Conservation (phyloP, 2,329 filamentous ascomycete species). For the Fusarium miscanthi region DNA sequence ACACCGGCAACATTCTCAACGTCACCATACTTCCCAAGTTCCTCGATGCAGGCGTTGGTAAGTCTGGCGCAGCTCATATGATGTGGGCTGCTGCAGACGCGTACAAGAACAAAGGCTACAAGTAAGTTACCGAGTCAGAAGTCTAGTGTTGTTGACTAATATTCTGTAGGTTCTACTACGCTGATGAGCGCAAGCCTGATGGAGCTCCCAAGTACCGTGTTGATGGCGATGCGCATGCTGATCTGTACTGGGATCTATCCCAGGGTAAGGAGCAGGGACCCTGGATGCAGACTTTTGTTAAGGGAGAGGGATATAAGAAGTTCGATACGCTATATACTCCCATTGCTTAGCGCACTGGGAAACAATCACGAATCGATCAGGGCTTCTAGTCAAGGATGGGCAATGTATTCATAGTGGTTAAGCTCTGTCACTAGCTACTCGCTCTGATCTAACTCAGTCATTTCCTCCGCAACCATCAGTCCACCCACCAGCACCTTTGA, state of each 20-base stretch:
- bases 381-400: no score
- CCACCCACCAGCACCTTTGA: background rate
- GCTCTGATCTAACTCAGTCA: background rate
- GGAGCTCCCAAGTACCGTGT: constrained; percentile 49
- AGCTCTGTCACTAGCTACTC: background rate
- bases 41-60: constrained; percentile 54
- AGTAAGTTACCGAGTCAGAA: constrained; percentile 28
- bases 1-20: constrained; percentile 58
- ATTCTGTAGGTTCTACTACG: constrained; percentile 61
- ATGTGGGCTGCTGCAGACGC: constrained; percentile 45
- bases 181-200: constrained; percentile 58
- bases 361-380: no score
- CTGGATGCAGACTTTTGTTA: constrained; percentile 60
- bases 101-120: constrained; percentile 51
- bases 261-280: constrained; percentile 54
- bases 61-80: constrained; percentile 50
- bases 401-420: background rate
- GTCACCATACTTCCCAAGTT: constrained; percentile 45
- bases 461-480: constrained; percentile 3
- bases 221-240: constrained; percentile 55
- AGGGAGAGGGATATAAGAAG: constrained; percentile 53
- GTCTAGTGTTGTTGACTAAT: background rate
- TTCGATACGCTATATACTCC: background rate
- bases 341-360: background rate
- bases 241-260: constrained; percentile 55